phyloP scores from a whole-genome alignment of 139 green algal genomes.

The Haematococcus lacustris region DNA sequence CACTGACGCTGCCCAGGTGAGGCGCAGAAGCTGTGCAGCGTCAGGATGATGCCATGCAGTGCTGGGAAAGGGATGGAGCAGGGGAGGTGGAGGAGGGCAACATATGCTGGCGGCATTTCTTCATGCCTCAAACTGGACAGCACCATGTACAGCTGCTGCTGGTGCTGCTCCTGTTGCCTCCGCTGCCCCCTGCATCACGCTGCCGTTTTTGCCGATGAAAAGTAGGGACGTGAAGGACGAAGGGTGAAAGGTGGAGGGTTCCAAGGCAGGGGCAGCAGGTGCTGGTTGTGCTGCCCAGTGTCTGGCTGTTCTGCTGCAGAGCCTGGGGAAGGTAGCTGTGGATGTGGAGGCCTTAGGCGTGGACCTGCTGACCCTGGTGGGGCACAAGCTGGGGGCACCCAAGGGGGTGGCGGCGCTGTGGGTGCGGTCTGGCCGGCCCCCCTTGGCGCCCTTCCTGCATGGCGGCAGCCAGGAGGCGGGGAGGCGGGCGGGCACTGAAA shows the following conservation, averaged over 20 bases:
- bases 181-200: not conserved
- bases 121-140: not conserved
- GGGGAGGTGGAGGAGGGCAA: slow-evolving; percentile 10
- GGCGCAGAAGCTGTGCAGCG: no score
- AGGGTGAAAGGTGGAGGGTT: not conserved
- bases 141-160: not conserved
- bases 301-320: not conserved
- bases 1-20: slow-evolving; percentile 71
- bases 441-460: slow-evolving; percentile 41
- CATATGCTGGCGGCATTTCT: not conserved
- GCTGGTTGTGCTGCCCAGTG: not conserved
- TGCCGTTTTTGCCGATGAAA: not conserved
- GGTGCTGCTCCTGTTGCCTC: not conserved
- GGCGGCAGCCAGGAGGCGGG: slow-evolving; percentile 50
- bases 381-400: slow-evolving; percentile 80
- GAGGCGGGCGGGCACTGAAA: slow-evolving; percentile 30
- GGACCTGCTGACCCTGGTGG: slow-evolving; percentile 68
- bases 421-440: slow-evolving; percentile 41
- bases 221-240: not conserved
- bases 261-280: not conserved
- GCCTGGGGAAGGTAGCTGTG: slow-evolving; percentile 25
- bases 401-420: slow-evolving; percentile 80
- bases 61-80: slow-evolving; percentile 71
- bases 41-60: no score
- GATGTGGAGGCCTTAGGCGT: slow-evolving; percentile 60